Evolutionary conservation across 2,329 filamentous ascomycete genomes (phyloP).

Genomic region (Fusarium xylarioides): DNA sequence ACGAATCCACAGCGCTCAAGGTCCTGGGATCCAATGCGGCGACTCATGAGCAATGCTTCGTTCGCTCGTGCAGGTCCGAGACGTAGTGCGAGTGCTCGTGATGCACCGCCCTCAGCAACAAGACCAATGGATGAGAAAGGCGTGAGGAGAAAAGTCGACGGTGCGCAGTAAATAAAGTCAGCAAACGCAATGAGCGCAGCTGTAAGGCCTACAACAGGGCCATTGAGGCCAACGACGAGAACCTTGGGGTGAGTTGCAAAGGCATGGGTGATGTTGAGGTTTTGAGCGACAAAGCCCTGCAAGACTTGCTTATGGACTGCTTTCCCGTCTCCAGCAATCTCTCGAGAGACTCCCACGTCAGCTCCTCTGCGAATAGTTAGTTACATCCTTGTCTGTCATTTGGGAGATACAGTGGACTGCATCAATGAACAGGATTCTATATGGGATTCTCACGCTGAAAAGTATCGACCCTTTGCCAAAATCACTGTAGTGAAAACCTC

Average conservation of each 20-base stretch:
- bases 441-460: slow-evolving; percentile 79
- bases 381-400: too few relatives aligned
- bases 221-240: slow-evolving; percentile 90
- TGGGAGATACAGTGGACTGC: background rate
- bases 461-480: slow-evolving; percentile 82
- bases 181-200: slow-evolving; percentile 84
- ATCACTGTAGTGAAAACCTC: slow-evolving; percentile 87
- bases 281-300: slow-evolving; percentile 79
- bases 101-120: slow-evolving; percentile 87
- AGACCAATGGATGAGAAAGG: slow-evolving; percentile 91
- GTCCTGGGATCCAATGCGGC: slow-evolving; percentile 76
- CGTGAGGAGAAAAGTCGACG: slow-evolving; percentile 85
- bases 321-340: slow-evolving; percentile 49
- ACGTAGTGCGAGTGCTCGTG: slow-evolving; percentile 78
- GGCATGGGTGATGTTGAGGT: slow-evolving; percentile 87
- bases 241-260: slow-evolving; percentile 96
- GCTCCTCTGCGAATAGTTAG: slow-evolving; percentile 69
- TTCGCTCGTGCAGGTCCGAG: slow-evolving; percentile 85
- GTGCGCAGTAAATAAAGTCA: slow-evolving; percentile 91
- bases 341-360: slow-evolving; percentile 71
- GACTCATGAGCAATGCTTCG: slow-evolving; percentile 92
- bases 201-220: slow-evolving; percentile 86
- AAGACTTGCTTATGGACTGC: slow-evolving; percentile 66
- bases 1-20: slow-evolving; percentile 82
- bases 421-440: background rate